phyloP scores from a whole-genome alignment of 139 green algal species.

The Coelastrella sp. region DNA sequence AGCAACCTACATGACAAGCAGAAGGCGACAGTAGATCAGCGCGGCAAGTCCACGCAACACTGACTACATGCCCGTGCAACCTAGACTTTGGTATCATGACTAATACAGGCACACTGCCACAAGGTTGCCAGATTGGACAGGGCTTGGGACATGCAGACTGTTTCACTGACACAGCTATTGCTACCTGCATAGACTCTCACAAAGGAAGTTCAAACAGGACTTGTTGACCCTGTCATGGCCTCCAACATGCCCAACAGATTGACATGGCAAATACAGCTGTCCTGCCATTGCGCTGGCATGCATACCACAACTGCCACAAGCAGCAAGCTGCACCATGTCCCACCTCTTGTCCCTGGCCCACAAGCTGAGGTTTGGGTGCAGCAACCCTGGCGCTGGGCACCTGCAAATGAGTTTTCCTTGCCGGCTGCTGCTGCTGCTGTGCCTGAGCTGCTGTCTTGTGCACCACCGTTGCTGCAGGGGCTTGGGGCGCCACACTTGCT shows the following conservation, averaged over 20 bases:
- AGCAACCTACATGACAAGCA: slow-evolving; percentile 29
- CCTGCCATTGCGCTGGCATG: not conserved
- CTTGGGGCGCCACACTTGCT: not conserved
- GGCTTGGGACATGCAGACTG: not conserved
- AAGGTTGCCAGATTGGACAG: no score
- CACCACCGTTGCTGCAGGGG: slow-evolving; percentile 12
- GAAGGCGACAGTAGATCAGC: no score
- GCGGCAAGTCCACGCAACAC: not conserved
- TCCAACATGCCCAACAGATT: no score
- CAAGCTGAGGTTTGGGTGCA: slow-evolving; percentile 25
- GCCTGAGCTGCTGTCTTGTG: slow-evolving; percentile 18
- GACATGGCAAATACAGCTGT: no score
- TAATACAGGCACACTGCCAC: no score
- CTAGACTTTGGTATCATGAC: no score
- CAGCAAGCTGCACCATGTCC: not conserved
- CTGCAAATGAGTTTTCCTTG: not conserved
- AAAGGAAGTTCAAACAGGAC: no score
- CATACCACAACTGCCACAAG: no score
- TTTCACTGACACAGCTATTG: not conserved
- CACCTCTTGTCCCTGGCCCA: slow-evolving; percentile 28
- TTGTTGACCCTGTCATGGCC: no score
- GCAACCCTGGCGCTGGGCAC: slow-evolving; percentile 17
- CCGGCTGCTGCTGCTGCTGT: slow-evolving; percentile 34
- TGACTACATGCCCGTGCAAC: no score
- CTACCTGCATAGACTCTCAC: not conserved